Evolutionary conservation across 495 filamentous ascomycete genomes (phyloP), one percentile per base, ranked within the genome.

Genomic region (Talaromyces proteolyticus): DNA sequence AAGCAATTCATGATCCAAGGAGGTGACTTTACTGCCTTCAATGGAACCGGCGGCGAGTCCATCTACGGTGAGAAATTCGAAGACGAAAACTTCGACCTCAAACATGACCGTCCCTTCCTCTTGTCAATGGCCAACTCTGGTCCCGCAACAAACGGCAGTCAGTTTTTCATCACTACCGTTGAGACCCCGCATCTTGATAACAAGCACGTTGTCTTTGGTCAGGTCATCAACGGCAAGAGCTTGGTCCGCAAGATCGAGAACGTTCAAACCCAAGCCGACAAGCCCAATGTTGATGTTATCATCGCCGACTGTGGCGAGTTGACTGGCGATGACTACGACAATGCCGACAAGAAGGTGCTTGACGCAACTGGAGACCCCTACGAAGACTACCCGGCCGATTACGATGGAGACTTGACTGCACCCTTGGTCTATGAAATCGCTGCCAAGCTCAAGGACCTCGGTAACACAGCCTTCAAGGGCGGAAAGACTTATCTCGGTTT

Each of bases 1-100:
- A 96, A 96, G 73, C 77, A 85, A 55, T 99, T 99, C 74, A 99
- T 99, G 93, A 91, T 96, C 66, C 93, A 99, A 70, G 93, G 94
- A 57, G 93, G 93, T 66, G 93, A 99, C 66, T 99, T 99, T 70
- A 99, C 93, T 24, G 84, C 81, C 21, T 92, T 90, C 66, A 92
- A 99, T 68, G 89, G 93, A 48, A 97, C 94, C 20, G 93, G 93
- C 48, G 93, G 93, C 59, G 93, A 97, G 74, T 92, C 87, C 21
- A 97, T 99, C 66, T 99, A 99, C 64, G 93, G 93, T 61, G 87
- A 88, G 57, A 97, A 96, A 71, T 99, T 99, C 62, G 88, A 87
- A 60, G 93, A 99, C 61, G 93, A 99, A 77, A 96, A 95, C 66
- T 97, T 98, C 61, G 76, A 87, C 21, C 73, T 88, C 57, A 94